Evolutionary conservation across 2,329 filamentous ascomycete genomes (phyloP), one percentile per base, ranked within the genome.

Genomic region (Calonectria pseudoreteaudii): DNA sequence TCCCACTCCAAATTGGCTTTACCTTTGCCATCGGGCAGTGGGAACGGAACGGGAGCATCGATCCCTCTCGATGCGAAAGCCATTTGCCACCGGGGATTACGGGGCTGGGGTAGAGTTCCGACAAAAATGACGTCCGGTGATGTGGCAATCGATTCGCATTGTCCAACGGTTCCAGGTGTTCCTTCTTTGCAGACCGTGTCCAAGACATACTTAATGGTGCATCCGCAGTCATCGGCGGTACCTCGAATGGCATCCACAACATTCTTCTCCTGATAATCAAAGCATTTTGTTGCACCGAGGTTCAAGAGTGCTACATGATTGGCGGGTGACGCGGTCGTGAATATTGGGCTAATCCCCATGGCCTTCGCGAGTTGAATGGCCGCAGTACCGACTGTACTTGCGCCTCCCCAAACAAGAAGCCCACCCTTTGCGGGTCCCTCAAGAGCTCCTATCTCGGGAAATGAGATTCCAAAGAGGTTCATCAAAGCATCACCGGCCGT

Each of bases 341-440:
- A 78, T 20, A 86, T 84, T 11, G 78, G 76, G 0, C 69, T 73
- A 5, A 78, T 70, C 1, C 84, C 85, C 2, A 81, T 79, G 1
- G 81, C 81, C 4, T 73, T 76, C 0, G 84, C 84, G 1, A 85
- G 74, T 62, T 86, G 84, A n/a, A 86, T 80, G 5, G 82, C 82
- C 23, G 80, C 80, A 28, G 80, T 75, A 10, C 85, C 85, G 1
- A 86, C 84, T 49, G 78, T 80, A 1, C 81, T 81, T 9, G 80
- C 81, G 4, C 82, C 85, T 23, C 84, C 85, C 85, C 85, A 86
- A 52, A 86, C 78, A 14, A 86, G 47, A 23, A 75, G 62, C 0
- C 68, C 60, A 0, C 36, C 58, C 2, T 10, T 66, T 5, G 66
- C 38, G 2, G 65, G 58, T 1, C 28, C 28, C 0, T 38, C 66